Conservation (phyloP, 2,329 filamentous ascomycete species). For the Monilinia fructigena region DNA sequence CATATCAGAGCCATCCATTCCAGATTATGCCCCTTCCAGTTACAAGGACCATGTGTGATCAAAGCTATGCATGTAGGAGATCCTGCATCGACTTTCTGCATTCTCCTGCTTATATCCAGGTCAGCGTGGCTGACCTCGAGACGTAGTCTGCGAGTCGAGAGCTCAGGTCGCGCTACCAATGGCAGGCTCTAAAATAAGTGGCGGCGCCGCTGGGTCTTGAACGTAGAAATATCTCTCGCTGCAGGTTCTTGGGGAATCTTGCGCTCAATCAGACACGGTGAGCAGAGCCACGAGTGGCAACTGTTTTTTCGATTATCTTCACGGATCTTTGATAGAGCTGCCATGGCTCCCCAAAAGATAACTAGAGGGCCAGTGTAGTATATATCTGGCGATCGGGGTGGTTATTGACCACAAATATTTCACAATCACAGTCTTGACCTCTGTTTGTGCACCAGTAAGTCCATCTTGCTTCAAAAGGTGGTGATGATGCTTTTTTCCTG, state of each 20-base stretch:
- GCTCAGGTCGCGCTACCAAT: neutral
- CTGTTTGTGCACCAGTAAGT: slow-evolving; percentile 47
- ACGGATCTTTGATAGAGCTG: neutral
- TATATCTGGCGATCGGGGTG: too few relatives aligned
- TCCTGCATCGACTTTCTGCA: slow-evolving; percentile 26
- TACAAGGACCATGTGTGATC: neutral
- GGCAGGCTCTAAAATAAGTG: neutral
- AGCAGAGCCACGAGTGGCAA: neutral
- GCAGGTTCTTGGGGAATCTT: neutral
- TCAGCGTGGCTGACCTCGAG: slow-evolving; percentile 25
- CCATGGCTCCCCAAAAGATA: neutral
- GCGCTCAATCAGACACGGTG: neutral
- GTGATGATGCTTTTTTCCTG: slow-evolving; percentile 23
- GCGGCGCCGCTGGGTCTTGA: neutral
- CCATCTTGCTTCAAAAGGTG: slow-evolving; percentile 46
- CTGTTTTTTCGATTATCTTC: neutral
- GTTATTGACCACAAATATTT: too few relatives aligned
- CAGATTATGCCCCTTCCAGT: too few relatives aligned
- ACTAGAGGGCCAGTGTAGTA: too few relatives aligned
- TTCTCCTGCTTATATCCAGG: slow-evolving; percentile 23
- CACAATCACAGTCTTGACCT: too few relatives aligned
- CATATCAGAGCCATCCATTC: too few relatives aligned
- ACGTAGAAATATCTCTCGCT: slow-evolving; percentile 9
- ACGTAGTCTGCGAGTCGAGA: slow-evolving; percentile 34
- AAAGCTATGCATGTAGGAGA: neutral